Conservation (phyloP, 495 filamentous ascomycete species). For the Tuber aestivum region DNA sequence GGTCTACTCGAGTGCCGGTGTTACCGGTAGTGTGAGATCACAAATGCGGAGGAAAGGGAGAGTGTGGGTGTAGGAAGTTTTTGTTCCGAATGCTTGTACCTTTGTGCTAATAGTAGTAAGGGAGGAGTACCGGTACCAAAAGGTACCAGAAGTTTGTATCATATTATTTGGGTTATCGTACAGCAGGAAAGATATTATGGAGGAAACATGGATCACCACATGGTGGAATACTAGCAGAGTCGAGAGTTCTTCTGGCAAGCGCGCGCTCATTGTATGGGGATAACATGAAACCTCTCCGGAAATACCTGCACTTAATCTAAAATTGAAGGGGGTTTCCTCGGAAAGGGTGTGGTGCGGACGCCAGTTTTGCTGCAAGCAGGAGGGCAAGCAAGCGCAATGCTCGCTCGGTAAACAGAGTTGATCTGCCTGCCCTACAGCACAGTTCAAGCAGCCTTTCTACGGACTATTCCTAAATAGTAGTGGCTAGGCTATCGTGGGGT, state of each 20-base stretch:
- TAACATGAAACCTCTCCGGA: constrained; percentile 26
- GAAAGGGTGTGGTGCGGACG: background rate
- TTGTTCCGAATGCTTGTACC: background rate
- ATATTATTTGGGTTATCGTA: no score
- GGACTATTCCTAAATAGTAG: constrained; percentile 20
- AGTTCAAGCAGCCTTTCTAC: constrained; percentile 10
- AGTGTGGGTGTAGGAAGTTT: background rate
- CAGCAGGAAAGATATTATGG: background rate
- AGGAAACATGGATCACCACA: background rate
- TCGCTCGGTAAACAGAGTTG: constrained; percentile 15
- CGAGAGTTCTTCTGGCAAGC: constrained; percentile 15
- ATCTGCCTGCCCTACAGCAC: background rate
- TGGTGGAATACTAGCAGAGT: background rate
- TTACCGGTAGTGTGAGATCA: background rate
- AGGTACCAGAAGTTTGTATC: background rate
- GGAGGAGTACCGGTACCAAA: background rate
- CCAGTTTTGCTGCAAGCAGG: constrained; percentile 12
- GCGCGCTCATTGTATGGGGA: constrained; percentile 28
- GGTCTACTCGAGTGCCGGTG: no score
- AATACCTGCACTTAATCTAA: constrained; percentile 31
- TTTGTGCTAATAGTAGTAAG: background rate
- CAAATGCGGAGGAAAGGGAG: background rate
- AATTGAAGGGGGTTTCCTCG: constrained; percentile 33
- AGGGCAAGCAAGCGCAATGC: background rate
- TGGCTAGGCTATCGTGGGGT: constrained; percentile 9